Conservation (phyloP, 176 grass and related monocot genomes). For the Paspalum vaginatum region DNA sequence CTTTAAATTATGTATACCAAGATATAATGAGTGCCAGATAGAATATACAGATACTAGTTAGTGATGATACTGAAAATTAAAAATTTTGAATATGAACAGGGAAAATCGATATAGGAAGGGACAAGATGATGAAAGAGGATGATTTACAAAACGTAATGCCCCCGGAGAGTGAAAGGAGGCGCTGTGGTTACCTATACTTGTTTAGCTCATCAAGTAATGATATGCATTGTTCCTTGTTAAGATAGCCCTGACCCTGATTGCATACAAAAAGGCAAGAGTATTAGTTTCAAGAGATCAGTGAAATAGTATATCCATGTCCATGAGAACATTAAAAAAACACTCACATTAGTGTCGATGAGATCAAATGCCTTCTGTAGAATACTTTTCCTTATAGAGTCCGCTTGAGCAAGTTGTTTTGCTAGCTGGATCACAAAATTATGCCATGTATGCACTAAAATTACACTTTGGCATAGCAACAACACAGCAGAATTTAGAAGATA, state of each 20-base stretch:
- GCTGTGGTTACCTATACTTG: slow-evolving; percentile 71
- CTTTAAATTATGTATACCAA: not conserved
- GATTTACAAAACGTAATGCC: slow-evolving; percentile 24
- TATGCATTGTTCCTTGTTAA: slow-evolving; percentile 80
- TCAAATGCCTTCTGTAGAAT: slow-evolving; percentile 90
- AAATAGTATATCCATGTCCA: slow-evolving; percentile 12
- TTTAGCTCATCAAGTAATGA: slow-evolving; percentile 89
- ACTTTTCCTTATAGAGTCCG: slow-evolving; percentile 75
- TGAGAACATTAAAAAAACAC: slow-evolving; percentile 48
- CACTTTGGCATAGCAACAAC: slow-evolving; percentile 17
- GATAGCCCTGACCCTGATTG: slow-evolving; percentile 63
- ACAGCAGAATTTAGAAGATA: slow-evolving; percentile 21
- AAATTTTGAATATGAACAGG: not conserved
- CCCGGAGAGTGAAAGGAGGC: slow-evolving; percentile 15
- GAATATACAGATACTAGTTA: slow-evolving; percentile 10
- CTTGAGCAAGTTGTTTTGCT: slow-evolving; percentile 79
- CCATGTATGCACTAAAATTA: slow-evolving; percentile 37
- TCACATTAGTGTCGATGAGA: slow-evolving; percentile 80
- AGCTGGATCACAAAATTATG: slow-evolving; percentile 61
- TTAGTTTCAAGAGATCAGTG: not conserved
- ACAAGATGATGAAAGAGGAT: too few species aligned
- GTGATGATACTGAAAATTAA: not conserved
- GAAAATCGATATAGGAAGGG: not conserved
- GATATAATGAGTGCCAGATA: not conserved
- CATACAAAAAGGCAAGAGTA: slow-evolving; percentile 31